These are phyloP conservation scores for Aspergillus ostianus DNA, from an alignment of 495 filamentous ascomycete genomes.

Conservation along the genomic window DNA sequence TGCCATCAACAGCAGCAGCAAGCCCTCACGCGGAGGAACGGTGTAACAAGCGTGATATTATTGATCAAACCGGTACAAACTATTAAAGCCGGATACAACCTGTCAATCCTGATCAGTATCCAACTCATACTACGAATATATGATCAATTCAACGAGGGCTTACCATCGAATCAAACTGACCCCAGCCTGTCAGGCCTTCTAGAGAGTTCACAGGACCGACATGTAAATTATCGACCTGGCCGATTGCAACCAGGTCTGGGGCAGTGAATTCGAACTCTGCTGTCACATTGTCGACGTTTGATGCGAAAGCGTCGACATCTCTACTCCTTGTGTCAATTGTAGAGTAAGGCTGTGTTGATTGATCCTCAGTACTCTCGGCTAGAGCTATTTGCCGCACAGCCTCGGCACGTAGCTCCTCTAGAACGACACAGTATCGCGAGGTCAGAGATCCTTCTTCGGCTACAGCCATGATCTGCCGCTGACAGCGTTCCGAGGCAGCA, in stretches of 20 bases:
- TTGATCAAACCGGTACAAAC: neutral
- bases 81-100: constrained; percentile 3
- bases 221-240: neutral
- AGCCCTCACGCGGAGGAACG: too few species aligned
- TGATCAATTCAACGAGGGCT: neutral
- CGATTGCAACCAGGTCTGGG: neutral
- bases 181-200: neutral
- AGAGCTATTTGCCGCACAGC: neutral
- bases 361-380: neutral
- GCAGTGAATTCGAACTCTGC: too few species aligned
- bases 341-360: neutral
- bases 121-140: neutral
- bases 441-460: constrained; percentile 4
- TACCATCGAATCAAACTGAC: constrained; percentile 1
- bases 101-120: neutral
- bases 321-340: neutral
- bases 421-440: neutral
- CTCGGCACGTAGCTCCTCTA: constrained; percentile 1
- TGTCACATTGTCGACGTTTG: neutral
- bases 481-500: neutral
- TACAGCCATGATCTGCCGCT: neutral
- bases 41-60: neutral
- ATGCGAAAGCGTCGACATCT: neutral
- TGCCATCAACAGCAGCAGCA: too few species aligned
- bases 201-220: neutral